Evolutionary conservation across 129 eudicot genomes (phyloP), one percentile per base, ranked within the genome.

Genomic region (Centella asiatica): DNA sequence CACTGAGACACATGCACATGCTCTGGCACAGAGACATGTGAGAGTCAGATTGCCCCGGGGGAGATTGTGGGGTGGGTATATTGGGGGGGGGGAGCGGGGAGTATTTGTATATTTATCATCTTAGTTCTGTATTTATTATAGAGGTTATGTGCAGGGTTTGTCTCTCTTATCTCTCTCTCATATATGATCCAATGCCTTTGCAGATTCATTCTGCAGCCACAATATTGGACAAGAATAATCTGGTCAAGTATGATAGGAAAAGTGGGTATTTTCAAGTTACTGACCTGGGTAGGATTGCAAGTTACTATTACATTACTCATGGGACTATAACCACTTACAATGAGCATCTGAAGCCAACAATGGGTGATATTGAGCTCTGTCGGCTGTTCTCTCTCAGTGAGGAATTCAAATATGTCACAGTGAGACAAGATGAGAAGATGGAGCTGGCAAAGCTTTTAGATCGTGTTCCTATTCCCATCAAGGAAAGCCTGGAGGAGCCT

Each of bases 251-350:
- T 76, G 98, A 90, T 57, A 70, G 95, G 64, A 90, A 90, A 73
- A 87, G 98, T 72, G 98, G 98, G 46, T 86, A 90, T 71, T 90
- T 90, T 68, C 98, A 87, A 84, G 95, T 79, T 32, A 86, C 98
- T 13, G 98, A 87, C 77, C 64, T 90, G 90, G 98, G 98, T 49
- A 89, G 95, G 59, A 90, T 90, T 68, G 98, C 98, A 27, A 90
- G 98, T 70, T 90, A 86, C 51, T 87, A 90, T 50, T 83, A 90
- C 74, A 90, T 90, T 8, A 87, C 90, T 8, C 98, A 90, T 76
- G 98, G 95, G 61, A 83, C 98, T 2, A 87, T 90, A 24, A 78
- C 96, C 25, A 92, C 98, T 11, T 92, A 87, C 79, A 92, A 92
- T 57, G 98, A 92, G 84, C 88, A 92, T 77, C 78, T 92, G 79